phyloP scores from a whole-genome alignment of 352 stramenopile species.

The Salisapilia sapeloensis region DNA sequence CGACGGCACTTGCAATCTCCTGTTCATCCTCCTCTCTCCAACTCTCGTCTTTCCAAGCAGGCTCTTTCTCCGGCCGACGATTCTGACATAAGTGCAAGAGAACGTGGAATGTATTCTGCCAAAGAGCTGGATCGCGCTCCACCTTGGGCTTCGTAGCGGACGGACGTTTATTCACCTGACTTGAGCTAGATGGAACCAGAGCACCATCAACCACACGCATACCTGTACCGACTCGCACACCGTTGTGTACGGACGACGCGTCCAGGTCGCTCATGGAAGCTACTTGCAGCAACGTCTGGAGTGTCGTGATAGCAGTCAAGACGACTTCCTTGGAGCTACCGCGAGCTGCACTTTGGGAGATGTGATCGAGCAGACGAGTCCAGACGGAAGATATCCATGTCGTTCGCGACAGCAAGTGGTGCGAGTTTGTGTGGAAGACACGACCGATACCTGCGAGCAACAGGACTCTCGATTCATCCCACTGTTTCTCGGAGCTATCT shows the following conservation, averaged over 20 bases:
- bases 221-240: constrained; percentile 63
- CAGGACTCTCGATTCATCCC: constrained; percentile 91
- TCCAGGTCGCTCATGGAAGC: constrained; percentile 57
- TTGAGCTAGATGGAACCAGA: constrained; percentile 19
- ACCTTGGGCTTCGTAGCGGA: constrained; percentile 4
- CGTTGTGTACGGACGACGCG: constrained; percentile 44
- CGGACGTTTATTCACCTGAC: constrained; percentile 1
- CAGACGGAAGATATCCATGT: constrained; percentile 51
- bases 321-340: constrained; percentile 65
- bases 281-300: constrained; percentile 73
- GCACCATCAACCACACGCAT: constrained; percentile 85
- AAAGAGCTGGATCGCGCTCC: constrained; percentile 33
- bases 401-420: constrained; percentile 33
- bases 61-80: constrained; percentile 7
- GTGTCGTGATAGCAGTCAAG: constrained; percentile 45
- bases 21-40: constrained; percentile 64
- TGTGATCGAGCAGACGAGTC: constrained; percentile 35
- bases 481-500: constrained; percentile 93
- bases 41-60: constrained; percentile 2
- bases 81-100: constrained; percentile 36
- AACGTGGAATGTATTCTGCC: constrained; percentile 47
- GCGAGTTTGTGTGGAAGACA: constrained; percentile 81
- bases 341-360: constrained; percentile 28
- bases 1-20: constrained; percentile 62
- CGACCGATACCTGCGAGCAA: constrained; percentile 88